Conservation (phyloP, 2,329 filamentous ascomycete genomes). For the Emmonsiellopsis sp. region DNA sequence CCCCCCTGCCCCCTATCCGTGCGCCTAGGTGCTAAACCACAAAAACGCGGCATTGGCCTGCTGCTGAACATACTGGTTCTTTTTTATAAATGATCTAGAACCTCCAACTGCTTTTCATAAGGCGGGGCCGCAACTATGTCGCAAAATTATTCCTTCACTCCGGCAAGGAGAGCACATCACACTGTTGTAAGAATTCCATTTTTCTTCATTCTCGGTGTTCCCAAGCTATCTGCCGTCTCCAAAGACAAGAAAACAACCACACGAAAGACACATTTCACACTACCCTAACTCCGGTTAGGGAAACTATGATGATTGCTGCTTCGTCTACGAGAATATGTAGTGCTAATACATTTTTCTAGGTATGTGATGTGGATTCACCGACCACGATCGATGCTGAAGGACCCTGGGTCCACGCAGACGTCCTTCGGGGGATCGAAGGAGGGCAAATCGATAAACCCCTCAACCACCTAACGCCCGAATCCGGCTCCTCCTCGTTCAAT, state of each 20-base stretch:
- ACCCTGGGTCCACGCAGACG: slow-evolving; percentile 18
- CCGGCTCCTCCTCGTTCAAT: background rate
- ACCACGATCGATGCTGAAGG: slow-evolving; percentile 3
- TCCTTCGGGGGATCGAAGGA: slow-evolving; percentile 25
- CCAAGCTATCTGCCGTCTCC: too few species aligned
- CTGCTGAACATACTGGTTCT: background rate
- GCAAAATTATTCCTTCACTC: background rate
- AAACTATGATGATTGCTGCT: background rate
- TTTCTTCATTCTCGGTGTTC: background rate
- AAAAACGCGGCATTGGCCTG: background rate
- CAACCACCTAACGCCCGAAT: background rate
- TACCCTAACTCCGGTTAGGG: too few species aligned
- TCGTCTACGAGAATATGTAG: background rate
- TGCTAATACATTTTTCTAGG: background rate
- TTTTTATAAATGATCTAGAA: slow-evolving; percentile 6
- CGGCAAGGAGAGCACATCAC: background rate
- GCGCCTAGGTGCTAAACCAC: background rate
- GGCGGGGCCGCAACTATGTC: background rate
- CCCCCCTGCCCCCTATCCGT: background rate
- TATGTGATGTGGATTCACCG: background rate
- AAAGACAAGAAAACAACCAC: too few species aligned
- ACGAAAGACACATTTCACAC: too few species aligned
- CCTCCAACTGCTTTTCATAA: background rate
- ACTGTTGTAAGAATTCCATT: background rate
- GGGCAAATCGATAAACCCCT: background rate